Conservation (phyloP, 345 rosid genomes). For the Eucalyptus guilfoylei region DNA sequence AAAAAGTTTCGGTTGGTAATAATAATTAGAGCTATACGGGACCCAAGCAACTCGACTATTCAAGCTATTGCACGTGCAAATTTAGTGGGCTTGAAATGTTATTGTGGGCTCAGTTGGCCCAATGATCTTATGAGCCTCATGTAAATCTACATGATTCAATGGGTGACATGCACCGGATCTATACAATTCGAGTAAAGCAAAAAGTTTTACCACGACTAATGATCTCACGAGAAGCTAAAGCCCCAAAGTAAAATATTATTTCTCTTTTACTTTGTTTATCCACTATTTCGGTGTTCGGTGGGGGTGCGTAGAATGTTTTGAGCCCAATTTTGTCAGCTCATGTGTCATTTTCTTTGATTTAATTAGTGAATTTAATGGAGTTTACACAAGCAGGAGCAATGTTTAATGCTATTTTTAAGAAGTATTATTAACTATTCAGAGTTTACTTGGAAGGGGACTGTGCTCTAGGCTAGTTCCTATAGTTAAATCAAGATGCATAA, state of each 20-base stretch:
- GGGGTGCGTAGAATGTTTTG: neutral
- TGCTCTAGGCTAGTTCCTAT: neutral
- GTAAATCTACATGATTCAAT: neutral
- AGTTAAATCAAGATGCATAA: neutral
- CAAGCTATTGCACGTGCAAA: neutral
- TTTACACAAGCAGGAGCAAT: neutral
- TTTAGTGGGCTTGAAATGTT: neutral
- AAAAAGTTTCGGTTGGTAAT: neutral
- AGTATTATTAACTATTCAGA: neutral
- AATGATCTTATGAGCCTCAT: neutral
- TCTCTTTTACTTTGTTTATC: neutral
- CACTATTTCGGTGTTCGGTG: neutral
- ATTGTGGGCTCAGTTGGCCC: neutral
- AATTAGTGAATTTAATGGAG: neutral
- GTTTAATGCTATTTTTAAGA: neutral
- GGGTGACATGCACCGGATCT: fast-evolving
- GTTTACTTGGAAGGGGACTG: neutral
- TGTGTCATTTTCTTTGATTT: neutral
- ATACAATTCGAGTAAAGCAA: neutral
- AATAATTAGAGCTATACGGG: neutral
- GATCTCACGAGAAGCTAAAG: neutral
- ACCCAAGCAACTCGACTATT: neutral
- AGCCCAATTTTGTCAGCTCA: neutral
- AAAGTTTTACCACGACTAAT: neutral
- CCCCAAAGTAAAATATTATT: neutral